Evolutionary conservation across 1,284 basidiomycete species (phyloP).

Genomic region (Apiotrichum gamsii): DNA sequence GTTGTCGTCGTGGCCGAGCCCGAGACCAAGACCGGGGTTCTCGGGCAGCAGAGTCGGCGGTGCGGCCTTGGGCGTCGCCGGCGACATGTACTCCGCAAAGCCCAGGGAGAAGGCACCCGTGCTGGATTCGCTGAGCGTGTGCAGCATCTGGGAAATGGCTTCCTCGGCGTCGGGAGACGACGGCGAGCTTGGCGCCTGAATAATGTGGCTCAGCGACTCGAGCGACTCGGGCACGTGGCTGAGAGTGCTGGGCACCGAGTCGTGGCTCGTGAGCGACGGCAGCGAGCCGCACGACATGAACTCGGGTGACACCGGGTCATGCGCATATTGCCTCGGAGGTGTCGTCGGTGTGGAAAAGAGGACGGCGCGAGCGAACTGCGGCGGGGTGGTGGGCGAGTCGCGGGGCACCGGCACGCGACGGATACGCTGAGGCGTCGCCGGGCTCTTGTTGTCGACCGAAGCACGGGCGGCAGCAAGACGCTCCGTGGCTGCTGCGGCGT

Average conservation of each 20-base stretch:
- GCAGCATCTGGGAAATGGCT: constrained; percentile 33
- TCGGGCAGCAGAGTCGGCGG: neutral
- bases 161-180: constrained; percentile 34
- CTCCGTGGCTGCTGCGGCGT: constrained; percentile 1
- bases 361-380: neutral
- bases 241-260: constrained; percentile 23
- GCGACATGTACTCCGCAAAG: neutral
- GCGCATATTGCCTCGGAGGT: no score
- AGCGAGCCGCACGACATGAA: constrained; percentile 32
- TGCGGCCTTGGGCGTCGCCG: neutral
- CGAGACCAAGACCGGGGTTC: constrained; percentile 26
- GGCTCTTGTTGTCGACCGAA: neutral
- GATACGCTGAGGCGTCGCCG: neutral
- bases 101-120: neutral
- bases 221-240: constrained; percentile 38
- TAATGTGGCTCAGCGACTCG: constrained; percentile 30
- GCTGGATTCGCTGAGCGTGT: constrained; percentile 18
- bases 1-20: constrained; percentile 6
- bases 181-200: constrained; percentile 10
- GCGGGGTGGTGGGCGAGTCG: neutral
- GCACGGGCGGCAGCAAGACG: constrained; percentile 9
- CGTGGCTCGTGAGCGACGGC: constrained; percentile 34
- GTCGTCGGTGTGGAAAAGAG: neutral
- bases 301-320: no score
- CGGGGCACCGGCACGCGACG: neutral